Evolutionary conservation across 257 asterid genomes (phyloP).

Genomic region (Craterostigma plantagineum): DNA sequence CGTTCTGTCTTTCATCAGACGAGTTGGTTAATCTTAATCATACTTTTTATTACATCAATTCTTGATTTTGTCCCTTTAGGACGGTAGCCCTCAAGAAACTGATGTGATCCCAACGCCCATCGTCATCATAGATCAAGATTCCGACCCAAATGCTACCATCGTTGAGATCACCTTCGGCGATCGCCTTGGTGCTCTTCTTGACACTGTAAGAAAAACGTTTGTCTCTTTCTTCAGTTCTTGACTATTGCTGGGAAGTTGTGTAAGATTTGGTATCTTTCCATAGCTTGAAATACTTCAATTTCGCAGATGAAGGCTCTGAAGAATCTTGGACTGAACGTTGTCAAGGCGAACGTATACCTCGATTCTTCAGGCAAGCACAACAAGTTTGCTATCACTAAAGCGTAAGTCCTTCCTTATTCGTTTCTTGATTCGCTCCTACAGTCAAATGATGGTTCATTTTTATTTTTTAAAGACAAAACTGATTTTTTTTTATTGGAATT

Average conservation of each 20-base stretch:
- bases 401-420: conserved; percentile 32
- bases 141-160: conserved; percentile 75
- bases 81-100: conserved; percentile 37
- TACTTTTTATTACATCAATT: conserved; percentile 3
- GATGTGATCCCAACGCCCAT: conserved; percentile 55
- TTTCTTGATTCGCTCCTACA: not conserved
- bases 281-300: not conserved
- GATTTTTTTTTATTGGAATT: not conserved
- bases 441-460: not conserved
- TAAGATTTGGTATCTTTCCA: not conserved
- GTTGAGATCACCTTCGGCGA: conserved; percentile 92
- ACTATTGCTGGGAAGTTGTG: too few relatives aligned
- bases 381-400: conserved; percentile 69
- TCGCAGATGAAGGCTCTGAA: conserved; percentile 75
- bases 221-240: not conserved
- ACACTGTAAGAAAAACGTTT: conserved; percentile 37
- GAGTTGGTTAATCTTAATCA: conserved; percentile 3
- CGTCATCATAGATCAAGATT: conserved; percentile 80
- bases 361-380: conserved; percentile 96
- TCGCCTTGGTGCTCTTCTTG: conserved; percentile 91
- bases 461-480: not conserved
- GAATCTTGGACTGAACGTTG: conserved; percentile 78
- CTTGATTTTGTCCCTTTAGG: conserved; percentile 24
- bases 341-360: conserved; percentile 78
- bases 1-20: not conserved